Percentiles rank a stretch among this genome's conserved stretches.
Conservation (phyloP, 768 basidiomycete species). For the Pleurotus citrinopileatus region DNA sequence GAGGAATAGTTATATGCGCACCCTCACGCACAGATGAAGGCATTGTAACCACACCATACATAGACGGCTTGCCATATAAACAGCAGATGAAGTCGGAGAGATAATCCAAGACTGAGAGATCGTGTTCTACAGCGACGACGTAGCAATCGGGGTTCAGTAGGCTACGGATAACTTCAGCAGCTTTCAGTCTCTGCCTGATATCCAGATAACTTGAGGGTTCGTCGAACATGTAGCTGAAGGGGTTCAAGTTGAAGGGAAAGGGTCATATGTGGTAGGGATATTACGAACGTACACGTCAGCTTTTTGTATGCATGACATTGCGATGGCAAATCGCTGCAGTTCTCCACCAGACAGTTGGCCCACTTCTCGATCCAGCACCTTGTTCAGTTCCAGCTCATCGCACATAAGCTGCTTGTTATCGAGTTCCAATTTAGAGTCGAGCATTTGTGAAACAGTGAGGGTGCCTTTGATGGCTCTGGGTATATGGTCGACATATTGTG, state of each 20-base stretch:
- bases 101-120: conserved; percentile 96
- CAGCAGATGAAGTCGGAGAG: conserved; percentile 98
- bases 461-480: conserved; percentile 91
- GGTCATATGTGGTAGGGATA: conserved; percentile 6
- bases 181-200: conserved; percentile 91
- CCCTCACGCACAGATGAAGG: conserved; percentile 98
- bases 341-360: conserved; percentile 92
- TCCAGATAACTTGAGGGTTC: conserved; percentile 99
- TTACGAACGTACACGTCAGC: conserved; percentile 82
- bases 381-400: conserved; percentile 82
- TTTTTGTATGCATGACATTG: conserved; percentile 91
- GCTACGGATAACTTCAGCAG: conserved; percentile 91
- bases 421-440: conserved; percentile 84
- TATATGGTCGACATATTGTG: conserved; percentile 99
- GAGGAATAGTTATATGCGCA: conserved; percentile 26
- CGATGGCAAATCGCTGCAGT: conserved; percentile 96
- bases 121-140: conserved; percentile 98
- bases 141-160: conserved; percentile 83
- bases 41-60: conserved; percentile 99
- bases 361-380: conserved; percentile 84
- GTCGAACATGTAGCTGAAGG: conserved; percentile 92
- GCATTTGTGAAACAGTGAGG: conserved; percentile 87
- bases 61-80: conserved; percentile 94
- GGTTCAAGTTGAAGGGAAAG: background rate
- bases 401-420: conserved; percentile 88